Evolutionary conservation across 768 basidiomycete species (phyloP).

Genomic region (Clavaria fumosa): DNA sequence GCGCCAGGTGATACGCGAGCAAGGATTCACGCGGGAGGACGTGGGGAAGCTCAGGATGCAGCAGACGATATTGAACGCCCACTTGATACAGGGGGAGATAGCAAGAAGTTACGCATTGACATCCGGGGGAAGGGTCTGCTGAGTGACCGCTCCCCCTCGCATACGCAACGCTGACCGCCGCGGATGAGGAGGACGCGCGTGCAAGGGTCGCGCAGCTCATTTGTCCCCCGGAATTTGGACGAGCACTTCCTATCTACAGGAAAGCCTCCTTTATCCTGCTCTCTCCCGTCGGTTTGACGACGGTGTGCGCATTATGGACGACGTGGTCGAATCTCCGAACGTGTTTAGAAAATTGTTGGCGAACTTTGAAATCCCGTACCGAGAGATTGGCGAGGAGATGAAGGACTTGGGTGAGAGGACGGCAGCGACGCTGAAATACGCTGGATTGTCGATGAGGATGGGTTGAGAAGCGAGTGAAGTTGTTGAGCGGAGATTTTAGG

Average conservation of each 20-base stretch:
- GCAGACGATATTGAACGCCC: slow-evolving; percentile 41
- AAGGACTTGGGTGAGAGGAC: slow-evolving; percentile 27
- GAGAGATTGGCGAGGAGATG: slow-evolving; percentile 30
- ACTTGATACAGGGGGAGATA: slow-evolving; percentile 30
- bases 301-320: slow-evolving; percentile 40
- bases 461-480: too few species aligned
- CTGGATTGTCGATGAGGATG: too few species aligned
- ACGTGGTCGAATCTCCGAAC: slow-evolving; percentile 25
- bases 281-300: slow-evolving; percentile 43
- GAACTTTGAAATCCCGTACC: slow-evolving; percentile 28
- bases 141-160: slow-evolving; percentile 51
- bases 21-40: slow-evolving; percentile 38
- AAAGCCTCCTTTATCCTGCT: slow-evolving; percentile 38
- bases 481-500: too few species aligned
- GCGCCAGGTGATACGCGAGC: slow-evolving; percentile 34
- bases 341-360: slow-evolving; percentile 26
- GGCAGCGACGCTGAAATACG: too few species aligned
- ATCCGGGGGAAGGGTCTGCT: slow-evolving; percentile 20
- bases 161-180: slow-evolving; percentile 37
- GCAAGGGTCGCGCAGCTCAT: slow-evolving; percentile 23
- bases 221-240: slow-evolving; percentile 24
- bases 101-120: slow-evolving; percentile 9
- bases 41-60: slow-evolving; percentile 44
- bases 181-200: slow-evolving; percentile 21
- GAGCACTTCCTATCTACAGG: slow-evolving; percentile 27